Evolutionary conservation across 208 protist genomes (phyloP), one percentile per base, ranked within the genome.

Genomic region (Leishmania tarentolae): DNA sequence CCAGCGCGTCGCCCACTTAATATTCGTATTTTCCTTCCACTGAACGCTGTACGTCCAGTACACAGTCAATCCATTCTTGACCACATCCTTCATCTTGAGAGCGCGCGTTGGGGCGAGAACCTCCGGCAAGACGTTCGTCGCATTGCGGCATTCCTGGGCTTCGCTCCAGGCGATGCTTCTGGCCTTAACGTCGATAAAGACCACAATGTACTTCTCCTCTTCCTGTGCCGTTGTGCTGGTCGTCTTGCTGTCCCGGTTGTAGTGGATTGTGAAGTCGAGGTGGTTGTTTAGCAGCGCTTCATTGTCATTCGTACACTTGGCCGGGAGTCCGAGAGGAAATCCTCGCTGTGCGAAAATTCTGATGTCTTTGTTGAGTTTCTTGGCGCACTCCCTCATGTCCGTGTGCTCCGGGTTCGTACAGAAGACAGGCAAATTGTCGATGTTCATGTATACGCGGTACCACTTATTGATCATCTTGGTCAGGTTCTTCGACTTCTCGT

Each of bases 1-100:
- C 99, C 99, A 99, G 24, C 99, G 95, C 40, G 98, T 98, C 3
- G 96, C 95, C 99, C 99, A 99, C 44, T 90, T 66, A 35, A 99
- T 79, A 61, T 96, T 88, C 42, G 76, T 82, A 40, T 85, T 75
- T 56, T 75, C 47, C 63, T 87, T 66, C 95, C 95, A 98, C 50
- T 61, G 80, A n/a, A 98, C 92, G 76, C 93, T 90, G 85, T 98
- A 98, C 46, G 96, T 93, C 93, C 93, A 98, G 63, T 88, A 82
- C 35, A 97, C 85, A 0, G 3, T 82, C 31, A 47, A 35, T 1
- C 63, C 59, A 4, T 68, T 81, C 9, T 78, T 50, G 53, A 77
- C 76, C 40, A 95, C 76, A 46, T 90, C 83, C 28, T 75, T 68
- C 53, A 90, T 76, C 28, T n/a, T 80, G 40, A 96, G 74, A 35